Base-by-base conservation (phyloP, 768 basidiomycete species). In the Mycena filopes region DNA sequence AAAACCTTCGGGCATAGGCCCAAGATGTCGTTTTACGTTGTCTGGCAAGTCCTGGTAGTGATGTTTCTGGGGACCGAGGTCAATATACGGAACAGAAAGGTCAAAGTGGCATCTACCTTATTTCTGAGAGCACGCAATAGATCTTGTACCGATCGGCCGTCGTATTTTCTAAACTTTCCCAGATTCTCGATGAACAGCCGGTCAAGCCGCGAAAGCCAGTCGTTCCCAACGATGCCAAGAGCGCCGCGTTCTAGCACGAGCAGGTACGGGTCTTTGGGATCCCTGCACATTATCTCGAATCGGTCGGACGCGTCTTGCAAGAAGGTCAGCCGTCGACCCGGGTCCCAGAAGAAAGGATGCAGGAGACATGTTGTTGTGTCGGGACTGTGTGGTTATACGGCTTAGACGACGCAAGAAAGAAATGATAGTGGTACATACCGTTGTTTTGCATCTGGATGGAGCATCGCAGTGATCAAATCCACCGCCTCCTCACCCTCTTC, bases 41-140 rank as follows among this genome's bases (percentile, higher is more conserved):
- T 95, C 94, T 2, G 97, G 97, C 13, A 99, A 80, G 78, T 99
- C 98, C 79, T 98, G 97, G 74, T 97, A 98, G 74, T 98, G 96
- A 68, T 98, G 92, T 92, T 96, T 97, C 96, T 96, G 71, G 23
- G 53, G 9, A 43, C 25, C 11, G 11, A n/a, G 21, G 20, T 58
- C 12, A 63, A 43, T 38, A 61, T 43, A 43, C 26, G 16, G 57
- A 28, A 49, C 60, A 25, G 21, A 33, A 20, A 54, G 38, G 15
- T 47, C 26, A n/a, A 1, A 10, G 6, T 76, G 88, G 45, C n/a
- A n/a, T n/a, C n/a, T 61, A 95, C 96, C 86, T 99, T 99, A 77
- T 99, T 99, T 68, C 98, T 84, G 72, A 99, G 79, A 5, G 98
- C 98, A 55, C 98, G 86, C 50, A 99, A 76, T 11, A 99, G 79